These are phyloP conservation scores for Mycena leptocephala DNA, from an alignment of 768 basidiomycete genomes.

Conservation along the genomic window DNA sequence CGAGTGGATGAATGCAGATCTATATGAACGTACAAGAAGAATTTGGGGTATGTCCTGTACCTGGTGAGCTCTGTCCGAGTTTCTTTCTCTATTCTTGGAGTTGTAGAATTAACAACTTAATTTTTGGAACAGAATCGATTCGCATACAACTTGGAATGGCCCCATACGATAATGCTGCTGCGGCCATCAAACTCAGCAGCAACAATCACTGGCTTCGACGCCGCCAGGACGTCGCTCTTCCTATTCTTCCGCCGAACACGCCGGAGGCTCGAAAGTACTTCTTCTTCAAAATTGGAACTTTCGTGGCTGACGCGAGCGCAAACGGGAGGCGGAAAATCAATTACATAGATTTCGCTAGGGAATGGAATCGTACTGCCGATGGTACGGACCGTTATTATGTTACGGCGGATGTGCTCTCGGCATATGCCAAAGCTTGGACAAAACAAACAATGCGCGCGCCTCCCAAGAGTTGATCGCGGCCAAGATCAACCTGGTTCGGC, in stretches of 20 bases:
- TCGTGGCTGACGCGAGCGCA: neutral
- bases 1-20: no score
- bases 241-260: neutral
- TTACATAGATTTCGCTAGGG: constrained; percentile 10
- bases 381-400: no score
- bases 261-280: neutral
- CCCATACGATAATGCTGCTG: neutral
- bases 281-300: neutral
- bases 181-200: neutral
- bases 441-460: no score
- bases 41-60: no score
- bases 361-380: constrained; percentile 12
- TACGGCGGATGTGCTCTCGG: no score
- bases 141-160: neutral
- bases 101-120: no score
- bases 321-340: neutral
- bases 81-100: no score
- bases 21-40: no score
- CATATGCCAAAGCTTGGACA: no score
- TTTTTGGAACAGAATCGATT: constrained; percentile 4
- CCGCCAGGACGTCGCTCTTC: constrained; percentile 9
- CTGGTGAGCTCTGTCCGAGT: no score
- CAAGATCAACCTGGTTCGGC: no score
- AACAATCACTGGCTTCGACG: constrained; percentile 12
- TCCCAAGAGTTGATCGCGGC: no score